phyloP scores from a whole-genome alignment of 208 protist genomes.

The Wallacemonas collosoma region DNA sequence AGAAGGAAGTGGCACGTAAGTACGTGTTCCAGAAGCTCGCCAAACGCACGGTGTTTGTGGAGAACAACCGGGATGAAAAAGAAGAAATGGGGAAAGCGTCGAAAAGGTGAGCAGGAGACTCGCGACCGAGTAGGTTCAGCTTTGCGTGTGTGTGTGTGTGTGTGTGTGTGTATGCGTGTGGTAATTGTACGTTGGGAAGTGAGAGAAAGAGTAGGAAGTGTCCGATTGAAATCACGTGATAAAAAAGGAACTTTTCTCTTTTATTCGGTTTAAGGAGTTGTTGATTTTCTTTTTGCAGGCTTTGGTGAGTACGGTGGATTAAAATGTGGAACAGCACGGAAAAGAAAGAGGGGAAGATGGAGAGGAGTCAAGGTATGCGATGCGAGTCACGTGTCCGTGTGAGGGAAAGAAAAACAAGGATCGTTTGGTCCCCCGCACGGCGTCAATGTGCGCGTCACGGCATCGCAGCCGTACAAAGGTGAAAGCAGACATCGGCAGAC shows the following conservation, averaged over 20 bases:
- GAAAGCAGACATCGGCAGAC: no score
- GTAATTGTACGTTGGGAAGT: neutral
- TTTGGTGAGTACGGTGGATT: neutral
- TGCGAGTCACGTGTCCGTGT: no score
- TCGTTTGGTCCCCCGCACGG: no score
- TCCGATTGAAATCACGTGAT: neutral
- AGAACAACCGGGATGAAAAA: constrained; percentile 7
- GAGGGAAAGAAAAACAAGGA: no score
- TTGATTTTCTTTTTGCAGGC: neutral
- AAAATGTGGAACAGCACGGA: neutral
- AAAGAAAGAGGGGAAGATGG: neutral
- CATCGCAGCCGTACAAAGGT: no score
- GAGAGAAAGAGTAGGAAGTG: constrained; percentile 11
- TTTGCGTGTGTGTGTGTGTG: constrained; percentile 15
- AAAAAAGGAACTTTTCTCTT: constrained; percentile 2
- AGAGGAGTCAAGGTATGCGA: no score
- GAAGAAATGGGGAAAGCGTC: neutral
- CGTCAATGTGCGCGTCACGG: no score
- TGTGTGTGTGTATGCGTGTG: neutral
- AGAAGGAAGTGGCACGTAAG: constrained; percentile 1
- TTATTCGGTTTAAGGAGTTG: neutral
- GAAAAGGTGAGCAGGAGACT: constrained; percentile 3
- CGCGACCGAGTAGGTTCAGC: neutral
- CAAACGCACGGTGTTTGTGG: no score
- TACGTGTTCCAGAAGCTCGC: constrained; percentile 2